phyloP scores from a whole-genome alignment of 2,329 filamentous ascomycete species.

The Ceratocystis cacaofunesta region DNA sequence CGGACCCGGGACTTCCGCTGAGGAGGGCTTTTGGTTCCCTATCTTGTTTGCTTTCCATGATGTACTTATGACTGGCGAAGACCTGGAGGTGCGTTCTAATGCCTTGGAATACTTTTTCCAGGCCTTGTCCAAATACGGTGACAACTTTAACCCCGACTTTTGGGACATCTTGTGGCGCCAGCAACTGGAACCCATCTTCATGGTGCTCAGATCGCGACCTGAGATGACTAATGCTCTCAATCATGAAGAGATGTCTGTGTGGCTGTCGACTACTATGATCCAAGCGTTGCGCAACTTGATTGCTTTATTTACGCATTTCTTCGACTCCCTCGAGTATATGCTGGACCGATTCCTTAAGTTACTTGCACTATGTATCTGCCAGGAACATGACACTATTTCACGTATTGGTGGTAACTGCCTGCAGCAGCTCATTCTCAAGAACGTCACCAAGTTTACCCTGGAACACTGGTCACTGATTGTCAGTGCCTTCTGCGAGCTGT shows the following conservation, averaged over 20 bases:
- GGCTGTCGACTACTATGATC: conserved; percentile 98
- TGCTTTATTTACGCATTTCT: conserved; percentile 96
- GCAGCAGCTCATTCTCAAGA: conserved; percentile 90
- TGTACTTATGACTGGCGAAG: conserved; percentile 96
- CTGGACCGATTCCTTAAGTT: conserved; percentile 92
- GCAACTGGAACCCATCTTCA: conserved; percentile 93
- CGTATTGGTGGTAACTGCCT: conserved; percentile 96
- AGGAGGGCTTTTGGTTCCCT: conserved; percentile 98
- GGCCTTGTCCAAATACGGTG: conserved; percentile 75
- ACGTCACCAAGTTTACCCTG: conserved; percentile 77
- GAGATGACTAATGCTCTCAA: conserved; percentile 93
- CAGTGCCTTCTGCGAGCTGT: conserved; percentile 87
- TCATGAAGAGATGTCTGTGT: conserved; percentile 93
- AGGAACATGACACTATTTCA: conserved; percentile 97
- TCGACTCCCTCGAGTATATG: conserved; percentile 93
- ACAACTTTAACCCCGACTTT: conserved; percentile 82
- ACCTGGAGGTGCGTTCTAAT: conserved; percentile 81
- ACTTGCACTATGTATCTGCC: conserved; percentile 88
- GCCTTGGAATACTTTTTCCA: conserved; percentile 96
- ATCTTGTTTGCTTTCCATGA: conserved; percentile 97
- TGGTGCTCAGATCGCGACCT: conserved; percentile 88
- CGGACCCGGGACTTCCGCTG: conserved; percentile 68
- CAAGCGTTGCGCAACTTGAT: conserved; percentile 98
- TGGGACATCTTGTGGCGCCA: conserved; percentile 99
- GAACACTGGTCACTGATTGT: conserved; percentile 93